Evolutionary conservation across 352 stramenopile genomes (phyloP).

Genomic region (Phytophthora syringae): DNA sequence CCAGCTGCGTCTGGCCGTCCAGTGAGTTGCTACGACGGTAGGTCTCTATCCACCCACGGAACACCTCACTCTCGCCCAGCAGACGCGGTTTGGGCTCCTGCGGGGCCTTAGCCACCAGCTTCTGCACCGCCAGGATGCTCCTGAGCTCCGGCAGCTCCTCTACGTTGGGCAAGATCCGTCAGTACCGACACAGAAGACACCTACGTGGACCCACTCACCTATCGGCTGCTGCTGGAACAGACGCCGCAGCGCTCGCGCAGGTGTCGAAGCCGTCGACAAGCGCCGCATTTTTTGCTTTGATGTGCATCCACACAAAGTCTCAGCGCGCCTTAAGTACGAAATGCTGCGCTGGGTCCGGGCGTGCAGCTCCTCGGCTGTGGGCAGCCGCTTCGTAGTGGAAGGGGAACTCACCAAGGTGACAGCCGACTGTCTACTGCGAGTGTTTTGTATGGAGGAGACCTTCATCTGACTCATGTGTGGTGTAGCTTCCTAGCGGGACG

Average conservation of each 20-base stretch:
- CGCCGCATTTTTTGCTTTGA: constrained; percentile 39
- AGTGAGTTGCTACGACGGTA: constrained; percentile 30
- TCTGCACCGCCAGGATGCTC: constrained; percentile 62
- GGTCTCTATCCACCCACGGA: constrained; percentile 32
- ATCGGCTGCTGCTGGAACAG: constrained; percentile 48
- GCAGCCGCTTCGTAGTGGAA: constrained; percentile 30
- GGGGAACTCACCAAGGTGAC: constrained; percentile 48
- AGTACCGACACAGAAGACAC: background rate
- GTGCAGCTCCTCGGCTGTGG: constrained; percentile 23
- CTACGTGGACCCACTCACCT: constrained; percentile 23
- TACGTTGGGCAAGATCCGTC: constrained; percentile 10
- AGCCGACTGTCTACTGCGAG: too few species aligned
- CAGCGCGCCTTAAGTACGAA: constrained; percentile 29
- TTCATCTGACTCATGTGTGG: background rate
- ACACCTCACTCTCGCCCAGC: constrained; percentile 32
- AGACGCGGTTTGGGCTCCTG: constrained; percentile 20
- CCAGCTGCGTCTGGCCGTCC: constrained; percentile 28
- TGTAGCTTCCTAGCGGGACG: constrained; percentile 54
- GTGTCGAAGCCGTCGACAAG: constrained; percentile 34
- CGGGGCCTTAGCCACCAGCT: constrained; percentile 49
- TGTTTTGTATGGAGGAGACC: too few species aligned
- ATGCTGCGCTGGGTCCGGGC: background rate
- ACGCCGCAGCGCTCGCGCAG: constrained; percentile 27
- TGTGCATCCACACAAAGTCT: constrained; percentile 20
- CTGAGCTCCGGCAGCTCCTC: constrained; percentile 63